Base-by-base conservation (phyloP, 2,329 filamentous ascomycete genomes). In the Phaeosphaeria sp. region DNA sequence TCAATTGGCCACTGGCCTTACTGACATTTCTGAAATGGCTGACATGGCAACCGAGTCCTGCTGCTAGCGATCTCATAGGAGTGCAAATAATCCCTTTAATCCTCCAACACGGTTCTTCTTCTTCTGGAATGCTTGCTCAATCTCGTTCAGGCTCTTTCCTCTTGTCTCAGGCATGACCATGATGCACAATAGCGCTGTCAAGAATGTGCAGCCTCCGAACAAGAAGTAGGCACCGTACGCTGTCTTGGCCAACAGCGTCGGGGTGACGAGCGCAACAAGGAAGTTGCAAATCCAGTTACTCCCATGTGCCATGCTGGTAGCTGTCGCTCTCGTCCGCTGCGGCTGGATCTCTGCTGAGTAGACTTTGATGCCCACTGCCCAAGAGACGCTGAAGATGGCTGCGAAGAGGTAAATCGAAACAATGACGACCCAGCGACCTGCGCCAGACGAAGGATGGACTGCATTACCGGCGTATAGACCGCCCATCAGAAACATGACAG, bases 331-430 rank as follows among this genome's bases (percentile, higher is more conserved):
- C 0, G 84, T 87, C 41, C 81, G 75, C 3, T 79, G 77, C 0
- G 84, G 84, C 61, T 87, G 85, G 39, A 87, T 87, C 72, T 88
- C 86, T 9, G 81, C 80, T 0, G 82, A 80, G 56, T 87, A 88
- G 6, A 88, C 82, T 59, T 84, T 84, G 48, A 83, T 60, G 77
- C 0, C 79, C 15, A 89, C 82, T 0, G 78, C 85, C 84, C 85
- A 88, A 0, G 83, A 81, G 0, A 72, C 74, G 18, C 73, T 77
- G 60, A 81, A 86, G 0, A 77, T 74, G 9, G 84, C 68, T 0
- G 80, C 78, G 55, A 84, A 86, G 0, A 82, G 60, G 65, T 81
- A 86, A 18, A 86, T 81, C 6, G 73, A 72, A 1, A 82, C 76
- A 17, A 86, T 78, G 11, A 85, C 82, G 10, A 84, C 72, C 82